These are phyloP conservation scores for Phytopythium ostracodes DNA, from an alignment of 352 stramenopile species.

Conservation along the genomic window DNA sequence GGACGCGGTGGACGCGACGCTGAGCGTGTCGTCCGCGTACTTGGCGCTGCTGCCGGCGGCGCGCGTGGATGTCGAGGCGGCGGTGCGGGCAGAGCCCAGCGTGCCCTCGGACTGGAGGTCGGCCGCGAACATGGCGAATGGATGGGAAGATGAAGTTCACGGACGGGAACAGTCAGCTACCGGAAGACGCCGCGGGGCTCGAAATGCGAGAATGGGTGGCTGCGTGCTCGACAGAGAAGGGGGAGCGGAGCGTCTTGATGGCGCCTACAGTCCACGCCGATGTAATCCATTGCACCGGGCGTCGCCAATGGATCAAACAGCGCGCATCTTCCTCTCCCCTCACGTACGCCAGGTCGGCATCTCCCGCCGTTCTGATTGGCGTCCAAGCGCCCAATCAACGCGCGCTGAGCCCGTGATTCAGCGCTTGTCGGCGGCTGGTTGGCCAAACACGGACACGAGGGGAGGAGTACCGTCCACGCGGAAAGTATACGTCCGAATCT, in stretches of 20 bases:
- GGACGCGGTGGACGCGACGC: conserved; percentile 25
- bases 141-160: neutral
- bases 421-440: neutral
- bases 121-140: conserved; percentile 15
- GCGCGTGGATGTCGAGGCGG: neutral
- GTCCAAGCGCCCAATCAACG: conserved; percentile 11
- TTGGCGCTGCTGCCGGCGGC: conserved; percentile 12
- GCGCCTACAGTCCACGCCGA: too few species aligned
- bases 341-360: neutral
- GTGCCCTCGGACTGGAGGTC: conserved; percentile 32
- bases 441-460: neutral
- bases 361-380: conserved; percentile 13
- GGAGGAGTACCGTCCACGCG: neutral
- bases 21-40: conserved; percentile 22
- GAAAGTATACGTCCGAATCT: neutral
- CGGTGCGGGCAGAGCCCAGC: conserved; percentile 12
- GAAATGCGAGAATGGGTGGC: neutral
- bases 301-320: too few species aligned
- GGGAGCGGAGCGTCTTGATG: too few species aligned
- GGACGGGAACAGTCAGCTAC: neutral
- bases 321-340: too few species aligned
- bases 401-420: conserved; percentile 8
- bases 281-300: too few species aligned
- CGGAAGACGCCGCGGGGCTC: neutral
- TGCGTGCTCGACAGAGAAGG: too few species aligned